Conservation (phyloP, 768 basidiomycete genomes). For the Hortiboletus flavorubellus region DNA sequence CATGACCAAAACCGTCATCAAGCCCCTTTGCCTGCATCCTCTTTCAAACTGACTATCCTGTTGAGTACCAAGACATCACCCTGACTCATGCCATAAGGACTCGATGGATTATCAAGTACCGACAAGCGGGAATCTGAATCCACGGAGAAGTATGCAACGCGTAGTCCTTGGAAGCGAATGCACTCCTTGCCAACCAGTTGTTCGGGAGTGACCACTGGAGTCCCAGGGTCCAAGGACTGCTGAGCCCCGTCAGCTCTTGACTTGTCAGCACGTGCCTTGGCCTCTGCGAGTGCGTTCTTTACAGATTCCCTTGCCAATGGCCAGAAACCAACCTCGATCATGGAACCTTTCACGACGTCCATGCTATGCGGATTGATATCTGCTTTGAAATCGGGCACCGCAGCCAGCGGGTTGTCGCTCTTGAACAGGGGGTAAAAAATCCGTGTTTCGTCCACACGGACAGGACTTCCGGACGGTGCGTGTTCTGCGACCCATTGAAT, state of each 20-base stretch:
- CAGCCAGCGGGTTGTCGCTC: constrained; percentile 77
- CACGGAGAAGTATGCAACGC: constrained; percentile 92
- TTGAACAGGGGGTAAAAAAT: constrained; percentile 94
- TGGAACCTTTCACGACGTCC: constrained; percentile 73
- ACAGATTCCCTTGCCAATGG: constrained; percentile 67
- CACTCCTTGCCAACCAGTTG: constrained; percentile 89
- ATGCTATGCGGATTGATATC: constrained; percentile 84
- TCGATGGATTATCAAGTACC: constrained; percentile 53
- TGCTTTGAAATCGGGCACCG: constrained; percentile 68
- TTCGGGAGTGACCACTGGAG: constrained; percentile 65
- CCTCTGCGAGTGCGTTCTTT: constrained; percentile 60
- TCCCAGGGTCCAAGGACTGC: constrained; percentile 42
- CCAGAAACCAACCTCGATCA: constrained; percentile 92
- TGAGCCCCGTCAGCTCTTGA: constrained; percentile 45
- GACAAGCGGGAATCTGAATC: constrained; percentile 80
- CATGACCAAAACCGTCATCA: constrained; percentile 5
- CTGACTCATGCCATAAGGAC: constrained; percentile 44
- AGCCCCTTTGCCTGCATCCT: constrained; percentile 75
- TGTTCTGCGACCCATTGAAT: constrained; percentile 98
- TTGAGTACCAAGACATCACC: constrained; percentile 87
- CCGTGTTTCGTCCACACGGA: constrained; percentile 83
- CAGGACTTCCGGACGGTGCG: constrained; percentile 71
- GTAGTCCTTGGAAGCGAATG: constrained; percentile 93
- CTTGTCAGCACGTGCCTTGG: constrained; percentile 58
- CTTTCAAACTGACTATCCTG: constrained; percentile 91